Evolutionary conservation across 1,284 basidiomycete species (phyloP), one percentile per base, ranked within the genome.

Genomic region (Malassezia arunalokei): DNA sequence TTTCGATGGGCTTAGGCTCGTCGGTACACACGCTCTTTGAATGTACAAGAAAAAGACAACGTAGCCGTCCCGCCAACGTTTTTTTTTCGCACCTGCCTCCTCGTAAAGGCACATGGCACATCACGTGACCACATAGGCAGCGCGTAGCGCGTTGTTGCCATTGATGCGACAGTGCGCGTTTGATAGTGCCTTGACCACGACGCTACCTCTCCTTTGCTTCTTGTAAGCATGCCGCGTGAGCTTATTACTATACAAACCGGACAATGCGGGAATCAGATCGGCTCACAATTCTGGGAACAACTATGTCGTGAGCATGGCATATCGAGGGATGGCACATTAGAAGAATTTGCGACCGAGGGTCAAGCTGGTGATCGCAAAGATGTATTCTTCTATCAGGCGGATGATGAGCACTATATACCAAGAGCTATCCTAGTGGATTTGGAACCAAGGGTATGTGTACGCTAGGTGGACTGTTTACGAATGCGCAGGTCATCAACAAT

Each of bases 331-430:
- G 70, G 70, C n/a, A 73, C 70, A 3, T 48, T 71, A 32, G 66
- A 68, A 40, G 68, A 71, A 8, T 69, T 58, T 20, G 70, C 68
- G 39, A 60, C 62, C 5, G 68, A 71, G 47, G 63, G 62, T 15
- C 54, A 56, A 12, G 68, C 63, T 1, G 68, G 65, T 17, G 94
- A 98, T 75, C 79, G 94, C 64, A 99, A 98, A 71, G 94, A 99
- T 75, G 92, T 96, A 39, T 99, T 99, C 77, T 99, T 99, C 77
- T 99, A 99, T 75, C 94, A 98, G 74, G 94, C 94, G 9, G 94
- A 99, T 74, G 94, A 99, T 73, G 94, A 98, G 73, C 92, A 96
- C 71, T 99, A 98, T 74, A 91, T 98, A 62, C 94, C 94, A 8
- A 81, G 94, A 49, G 88, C 94, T 4, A 92, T 98, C 58, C 80